Conservation (phyloP, 371 early-diverging fungal species). For the Syncephalis plumigaleata region DNA sequence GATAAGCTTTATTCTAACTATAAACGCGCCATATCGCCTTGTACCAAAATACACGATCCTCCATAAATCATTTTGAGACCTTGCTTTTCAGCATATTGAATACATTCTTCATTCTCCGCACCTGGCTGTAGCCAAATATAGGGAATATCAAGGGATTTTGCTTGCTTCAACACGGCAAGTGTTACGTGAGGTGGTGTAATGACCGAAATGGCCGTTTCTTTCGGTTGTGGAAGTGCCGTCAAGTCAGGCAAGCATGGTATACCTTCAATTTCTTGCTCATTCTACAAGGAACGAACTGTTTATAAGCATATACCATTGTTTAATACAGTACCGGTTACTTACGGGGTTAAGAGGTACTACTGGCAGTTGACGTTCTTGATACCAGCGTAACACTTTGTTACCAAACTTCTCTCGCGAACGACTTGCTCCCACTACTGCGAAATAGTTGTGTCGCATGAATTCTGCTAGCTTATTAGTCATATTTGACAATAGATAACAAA, state of each 20-base stretch:
- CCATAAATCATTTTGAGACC: conserved; percentile 39
- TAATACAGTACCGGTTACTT: neutral
- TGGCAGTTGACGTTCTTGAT: conserved; percentile 7
- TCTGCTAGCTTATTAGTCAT: too few species aligned
- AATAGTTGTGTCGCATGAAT: conserved; percentile 13
- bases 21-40: conserved; percentile 13
- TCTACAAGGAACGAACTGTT: conserved; percentile 19
- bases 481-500: too few species aligned
- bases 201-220: conserved; percentile 35
- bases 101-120: conserved; percentile 32
- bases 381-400: conserved; percentile 56
- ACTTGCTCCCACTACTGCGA: conserved; percentile 64
- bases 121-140: conserved; percentile 75
- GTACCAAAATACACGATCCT: conserved; percentile 58
- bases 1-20: too few species aligned
- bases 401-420: conserved; percentile 53
- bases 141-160: conserved; percentile 36
- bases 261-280: conserved; percentile 26
- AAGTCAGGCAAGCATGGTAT: conserved; percentile 21
- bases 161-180: conserved; percentile 32
- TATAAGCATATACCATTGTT: too few species aligned
- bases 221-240: conserved; percentile 18
- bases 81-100: conserved; percentile 25
- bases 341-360: conserved; percentile 22
- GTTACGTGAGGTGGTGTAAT: conserved; percentile 68